Conservation (phyloP, 345 rosid species). For the Eucalyptus brandiana region DNA sequence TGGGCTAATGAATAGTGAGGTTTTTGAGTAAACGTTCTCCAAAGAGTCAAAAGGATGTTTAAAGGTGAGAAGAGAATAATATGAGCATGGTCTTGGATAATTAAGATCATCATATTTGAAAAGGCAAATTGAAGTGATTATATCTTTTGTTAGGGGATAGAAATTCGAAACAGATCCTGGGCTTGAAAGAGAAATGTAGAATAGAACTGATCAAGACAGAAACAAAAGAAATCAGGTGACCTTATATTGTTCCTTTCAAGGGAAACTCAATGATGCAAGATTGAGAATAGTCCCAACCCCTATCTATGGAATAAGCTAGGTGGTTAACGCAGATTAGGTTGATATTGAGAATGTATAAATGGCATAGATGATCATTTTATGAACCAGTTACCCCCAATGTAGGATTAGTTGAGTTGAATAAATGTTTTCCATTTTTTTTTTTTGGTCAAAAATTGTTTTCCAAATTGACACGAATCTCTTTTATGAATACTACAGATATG, state of each 20-base stretch:
- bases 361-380: not conserved
- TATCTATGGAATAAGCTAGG: not conserved
- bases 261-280: not conserved
- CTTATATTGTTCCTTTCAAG: not conserved
- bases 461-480: not conserved
- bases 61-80: not conserved
- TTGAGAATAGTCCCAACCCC: not conserved
- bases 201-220: not conserved
- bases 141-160: not conserved
- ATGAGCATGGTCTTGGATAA: not conserved
- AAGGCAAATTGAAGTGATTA: not conserved
- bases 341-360: not conserved
- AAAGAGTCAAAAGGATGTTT: not conserved
- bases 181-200: not conserved
- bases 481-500: not conserved
- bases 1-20: not conserved
- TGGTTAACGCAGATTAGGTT: not conserved
- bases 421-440: not conserved
- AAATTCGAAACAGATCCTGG: not conserved
- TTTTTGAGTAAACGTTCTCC: not conserved
- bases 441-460: not conserved
- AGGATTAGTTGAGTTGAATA: not conserved
- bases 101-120: not conserved
- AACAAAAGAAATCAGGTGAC: not conserved
- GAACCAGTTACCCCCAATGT: not conserved